These are phyloP conservation scores for Mycena crocata DNA, from an alignment of 768 basidiomycete species.

Conservation along the genomic window DNA sequence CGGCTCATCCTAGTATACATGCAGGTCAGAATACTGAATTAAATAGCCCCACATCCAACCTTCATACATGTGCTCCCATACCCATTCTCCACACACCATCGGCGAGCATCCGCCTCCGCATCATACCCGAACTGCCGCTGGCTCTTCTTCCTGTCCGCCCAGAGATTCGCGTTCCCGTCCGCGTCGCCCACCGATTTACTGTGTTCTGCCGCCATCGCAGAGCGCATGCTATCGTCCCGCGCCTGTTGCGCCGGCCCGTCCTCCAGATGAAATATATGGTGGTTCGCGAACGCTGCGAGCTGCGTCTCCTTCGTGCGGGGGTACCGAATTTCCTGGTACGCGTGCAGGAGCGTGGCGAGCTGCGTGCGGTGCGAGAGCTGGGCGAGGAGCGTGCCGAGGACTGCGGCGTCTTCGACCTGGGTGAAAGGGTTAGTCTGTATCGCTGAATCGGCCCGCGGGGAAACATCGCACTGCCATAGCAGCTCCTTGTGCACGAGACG, in stretches of 20 bases:
- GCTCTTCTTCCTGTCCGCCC: constrained; percentile 66
- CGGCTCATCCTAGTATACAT: too few relatives aligned
- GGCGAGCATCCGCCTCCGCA: constrained; percentile 61
- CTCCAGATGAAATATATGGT: constrained; percentile 64
- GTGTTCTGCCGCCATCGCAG: constrained; percentile 55
- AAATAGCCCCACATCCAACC: too few relatives aligned
- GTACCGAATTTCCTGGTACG: constrained; percentile 65
- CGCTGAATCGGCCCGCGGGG: not conserved
- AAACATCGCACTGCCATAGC: constrained; percentile 59
- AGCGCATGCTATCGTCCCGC: constrained; percentile 64
- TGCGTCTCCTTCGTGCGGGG: constrained; percentile 63
- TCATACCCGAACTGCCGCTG: constrained; percentile 64
- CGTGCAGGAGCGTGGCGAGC: constrained; percentile 57
- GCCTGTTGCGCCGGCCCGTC: constrained; percentile 68
- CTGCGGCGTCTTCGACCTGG: constrained; percentile 65
- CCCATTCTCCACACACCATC: constrained; percentile 52
- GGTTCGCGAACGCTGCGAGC: constrained; percentile 60
- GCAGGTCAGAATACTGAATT: too few relatives aligned
- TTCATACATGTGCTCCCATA: too few relatives aligned
- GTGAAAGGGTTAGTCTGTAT: constrained; percentile 14
- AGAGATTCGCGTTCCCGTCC: constrained; percentile 59
- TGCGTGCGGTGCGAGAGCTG: constrained; percentile 55
- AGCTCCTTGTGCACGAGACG: constrained; percentile 66
- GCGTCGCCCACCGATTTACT: constrained; percentile 26
- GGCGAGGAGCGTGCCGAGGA: constrained; percentile 64